phyloP scores from a whole-genome alignment of 2,329 filamentous ascomycete genomes.

The Blumeria graminis region DNA sequence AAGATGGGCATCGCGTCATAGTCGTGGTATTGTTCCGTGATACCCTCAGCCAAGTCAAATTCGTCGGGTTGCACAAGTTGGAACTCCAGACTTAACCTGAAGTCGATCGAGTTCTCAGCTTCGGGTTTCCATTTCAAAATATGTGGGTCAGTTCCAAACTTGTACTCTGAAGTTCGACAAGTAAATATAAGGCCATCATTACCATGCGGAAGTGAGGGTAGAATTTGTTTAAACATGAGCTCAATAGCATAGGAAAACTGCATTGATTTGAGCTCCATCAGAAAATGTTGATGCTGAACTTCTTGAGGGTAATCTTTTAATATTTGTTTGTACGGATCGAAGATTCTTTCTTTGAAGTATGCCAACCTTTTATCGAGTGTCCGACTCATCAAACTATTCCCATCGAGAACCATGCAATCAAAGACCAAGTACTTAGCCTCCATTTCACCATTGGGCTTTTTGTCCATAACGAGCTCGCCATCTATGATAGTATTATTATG shows the following conservation, averaged over 20 bases:
- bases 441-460: slow-evolving; percentile 36
- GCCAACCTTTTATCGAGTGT: slow-evolving; percentile 74
- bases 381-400: slow-evolving; percentile 48
- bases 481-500: slow-evolving; percentile 69
- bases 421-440: slow-evolving; percentile 78
- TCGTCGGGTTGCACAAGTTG: slow-evolving; percentile 43
- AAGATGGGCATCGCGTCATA: slow-evolving; percentile 60
- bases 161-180: slow-evolving; percentile 69
- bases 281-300: slow-evolving; percentile 47
- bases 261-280: slow-evolving; percentile 69
- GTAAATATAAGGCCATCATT: slow-evolving; percentile 97
- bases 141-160: slow-evolving; percentile 71
- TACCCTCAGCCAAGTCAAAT: slow-evolving; percentile 40
- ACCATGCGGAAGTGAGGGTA: slow-evolving; percentile 67
- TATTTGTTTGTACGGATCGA: slow-evolving; percentile 41
- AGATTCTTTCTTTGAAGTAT: slow-evolving; percentile 58
- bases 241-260: slow-evolving; percentile 73
- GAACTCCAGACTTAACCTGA: slow-evolving; percentile 57
- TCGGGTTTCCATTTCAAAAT: slow-evolving; percentile 98
- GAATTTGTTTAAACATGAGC: slow-evolving; percentile 73
- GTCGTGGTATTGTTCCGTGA: slow-evolving; percentile 40
- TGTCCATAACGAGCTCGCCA: slow-evolving; percentile 78
- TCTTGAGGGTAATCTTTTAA: slow-evolving; percentile 45
- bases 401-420: slow-evolving; percentile 68
- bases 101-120: slow-evolving; percentile 86